Percentiles rank a stretch among this genome's conserved stretches.
Conservation (phyloP, 192 early-diverging fungal genomes). For the Entophlyctis luteolus region DNA sequence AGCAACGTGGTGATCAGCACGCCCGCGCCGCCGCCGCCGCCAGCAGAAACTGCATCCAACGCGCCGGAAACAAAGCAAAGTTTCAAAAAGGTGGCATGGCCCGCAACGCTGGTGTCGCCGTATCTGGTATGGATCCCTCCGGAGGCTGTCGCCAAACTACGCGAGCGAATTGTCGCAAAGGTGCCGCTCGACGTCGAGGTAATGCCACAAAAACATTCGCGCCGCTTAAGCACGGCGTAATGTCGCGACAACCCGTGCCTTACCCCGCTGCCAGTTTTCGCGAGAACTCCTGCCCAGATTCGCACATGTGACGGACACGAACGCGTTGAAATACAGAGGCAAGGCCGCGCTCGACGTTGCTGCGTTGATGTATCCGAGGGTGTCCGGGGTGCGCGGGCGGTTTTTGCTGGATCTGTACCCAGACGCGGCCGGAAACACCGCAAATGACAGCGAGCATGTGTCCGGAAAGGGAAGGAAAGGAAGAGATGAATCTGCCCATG, state of each 20-base stretch:
- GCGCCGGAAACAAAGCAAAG: slow-evolving; percentile 21
- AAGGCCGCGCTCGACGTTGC: slow-evolving; percentile 41
- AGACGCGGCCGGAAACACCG: neutral
- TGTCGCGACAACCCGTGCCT: no score
- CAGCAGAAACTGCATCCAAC: slow-evolving; percentile 14
- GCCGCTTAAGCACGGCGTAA: no score
- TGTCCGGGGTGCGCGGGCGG: slow-evolving; percentile 44
- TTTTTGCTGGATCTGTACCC: slow-evolving; percentile 18
- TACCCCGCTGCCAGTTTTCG: no score
- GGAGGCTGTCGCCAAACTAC: slow-evolving; percentile 40
- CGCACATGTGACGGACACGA: slow-evolving; percentile 41
- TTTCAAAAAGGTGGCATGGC: slow-evolving; percentile 47
- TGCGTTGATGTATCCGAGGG: slow-evolving; percentile 46
- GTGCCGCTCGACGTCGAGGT: slow-evolving; percentile 47
- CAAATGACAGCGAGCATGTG: neutral
- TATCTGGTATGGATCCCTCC: slow-evolving; percentile 48
- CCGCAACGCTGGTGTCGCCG: neutral
- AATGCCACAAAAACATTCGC: no score
- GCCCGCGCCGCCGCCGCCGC: slow-evolving; percentile 1
- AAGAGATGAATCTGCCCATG: slow-evolving; percentile 6
- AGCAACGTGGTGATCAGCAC: neutral
- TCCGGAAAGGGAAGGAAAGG: neutral
- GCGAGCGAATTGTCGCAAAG: slow-evolving; percentile 45
- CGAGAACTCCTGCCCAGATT: slow-evolving; percentile 50
- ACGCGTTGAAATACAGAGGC: slow-evolving; percentile 42